phyloP scores from a whole-genome alignment of 768 basidiomycete species.

The Vararia minispora region DNA sequence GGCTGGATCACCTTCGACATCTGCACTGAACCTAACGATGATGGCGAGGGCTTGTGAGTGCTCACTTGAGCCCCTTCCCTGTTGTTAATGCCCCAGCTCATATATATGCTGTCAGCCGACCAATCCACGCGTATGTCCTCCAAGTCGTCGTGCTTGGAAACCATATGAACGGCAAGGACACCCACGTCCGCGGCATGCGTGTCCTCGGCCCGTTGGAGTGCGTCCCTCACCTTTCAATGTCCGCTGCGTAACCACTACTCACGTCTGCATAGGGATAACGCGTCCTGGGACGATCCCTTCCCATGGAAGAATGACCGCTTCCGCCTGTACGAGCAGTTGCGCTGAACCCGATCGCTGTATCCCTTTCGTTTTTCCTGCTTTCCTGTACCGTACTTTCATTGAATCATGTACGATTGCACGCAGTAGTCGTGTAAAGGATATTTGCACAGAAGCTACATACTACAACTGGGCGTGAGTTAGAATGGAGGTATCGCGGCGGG shows the following conservation, averaged over 20 bases:
- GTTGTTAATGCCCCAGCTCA: not conserved
- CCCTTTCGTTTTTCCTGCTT: too few relatives aligned
- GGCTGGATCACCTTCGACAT: conserved; percentile 90
- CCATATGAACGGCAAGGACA: conserved; percentile 98
- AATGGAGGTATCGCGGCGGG: too few relatives aligned
- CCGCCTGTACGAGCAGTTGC: conserved; percentile 14
- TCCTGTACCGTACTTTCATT: too few relatives aligned
- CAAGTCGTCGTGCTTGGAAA: conserved; percentile 88
- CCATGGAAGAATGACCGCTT: conserved; percentile 12
- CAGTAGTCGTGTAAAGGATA: too few relatives aligned
- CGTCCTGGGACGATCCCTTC: conserved; percentile 15
- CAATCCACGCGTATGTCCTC: conserved; percentile 80
- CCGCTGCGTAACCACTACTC: not conserved
- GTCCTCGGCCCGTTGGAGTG: conserved; percentile 84
- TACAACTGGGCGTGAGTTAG: too few relatives aligned
- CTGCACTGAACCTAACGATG: conserved; percentile 68
- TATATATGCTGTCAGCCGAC: conserved; percentile 41
- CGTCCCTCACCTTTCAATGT: conserved; percentile 18
- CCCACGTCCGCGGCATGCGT: conserved; percentile 85
- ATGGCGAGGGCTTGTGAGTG: conserved; percentile 68
- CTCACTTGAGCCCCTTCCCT: not conserved
- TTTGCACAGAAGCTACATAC: too few relatives aligned
- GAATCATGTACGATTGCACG: too few relatives aligned
- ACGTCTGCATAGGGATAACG: conserved; percentile 21
- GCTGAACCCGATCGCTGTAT: too few relatives aligned